phyloP scores from a whole-genome alignment of 148 eudicot species.

The Rheum nobile region DNA sequence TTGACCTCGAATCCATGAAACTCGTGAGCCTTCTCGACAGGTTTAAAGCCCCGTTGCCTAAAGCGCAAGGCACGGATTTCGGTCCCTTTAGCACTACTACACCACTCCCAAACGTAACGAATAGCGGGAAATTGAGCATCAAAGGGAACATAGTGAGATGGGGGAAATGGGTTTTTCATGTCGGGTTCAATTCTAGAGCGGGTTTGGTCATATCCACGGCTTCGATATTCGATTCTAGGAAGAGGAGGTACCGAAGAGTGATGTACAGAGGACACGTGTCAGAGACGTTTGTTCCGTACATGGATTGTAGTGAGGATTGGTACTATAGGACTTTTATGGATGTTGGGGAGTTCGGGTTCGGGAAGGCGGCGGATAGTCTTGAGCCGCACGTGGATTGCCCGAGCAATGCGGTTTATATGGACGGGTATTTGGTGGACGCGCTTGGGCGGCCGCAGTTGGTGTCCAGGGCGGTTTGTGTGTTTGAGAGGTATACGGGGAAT shows the following conservation, averaged over 20 bases:
- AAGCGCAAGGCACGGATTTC: constrained; percentile 50
- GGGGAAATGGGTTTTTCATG: constrained; percentile 75
- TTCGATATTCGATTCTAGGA: constrained; percentile 32
- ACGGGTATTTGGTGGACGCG: constrained; percentile 56
- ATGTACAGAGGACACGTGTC: constrained; percentile 78
- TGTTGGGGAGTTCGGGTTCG: constrained; percentile 78
- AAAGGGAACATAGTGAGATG: constrained; percentile 40
- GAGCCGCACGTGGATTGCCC: constrained; percentile 62
- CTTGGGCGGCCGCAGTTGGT: constrained; percentile 41
- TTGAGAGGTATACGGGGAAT: constrained; percentile 56
- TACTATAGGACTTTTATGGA: constrained; percentile 74
- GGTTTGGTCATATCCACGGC: constrained; percentile 73
- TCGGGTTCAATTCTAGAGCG: constrained; percentile 55
- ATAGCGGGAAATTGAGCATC: constrained; percentile 19
- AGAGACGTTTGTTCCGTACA: constrained; percentile 84
- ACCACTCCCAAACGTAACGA: constrained; percentile 3
- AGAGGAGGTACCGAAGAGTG: constrained; percentile 28
- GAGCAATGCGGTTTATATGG: constrained; percentile 42
- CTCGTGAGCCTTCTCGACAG: constrained; percentile 32
- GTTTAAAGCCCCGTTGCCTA: constrained; percentile 36
- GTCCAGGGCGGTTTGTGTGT: constrained; percentile 48
- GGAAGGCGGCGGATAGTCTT: constrained; percentile 47
- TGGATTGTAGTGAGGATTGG: constrained; percentile 81
- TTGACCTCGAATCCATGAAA: constrained; percentile 40
- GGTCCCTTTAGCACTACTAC: constrained; percentile 15